Percentiles rank a stretch among this genome's conserved stretches.
These are phyloP conservation scores for Tuber borchii DNA, from an alignment of 495 filamentous ascomycete genomes.

Conservation along the genomic window DNA sequence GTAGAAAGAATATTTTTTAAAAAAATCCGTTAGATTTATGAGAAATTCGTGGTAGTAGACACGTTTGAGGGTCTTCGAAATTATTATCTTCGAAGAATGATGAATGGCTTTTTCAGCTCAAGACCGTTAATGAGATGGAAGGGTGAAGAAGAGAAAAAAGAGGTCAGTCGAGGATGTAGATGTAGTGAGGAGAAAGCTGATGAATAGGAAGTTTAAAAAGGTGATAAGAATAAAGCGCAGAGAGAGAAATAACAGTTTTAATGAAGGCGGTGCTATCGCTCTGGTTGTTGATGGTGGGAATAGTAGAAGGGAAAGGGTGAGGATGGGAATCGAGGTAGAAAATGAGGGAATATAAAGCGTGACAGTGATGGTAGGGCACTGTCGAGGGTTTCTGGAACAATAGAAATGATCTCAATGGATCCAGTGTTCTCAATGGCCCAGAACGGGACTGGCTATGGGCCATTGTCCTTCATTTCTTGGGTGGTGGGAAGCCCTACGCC, in stretches of 20 bases:
- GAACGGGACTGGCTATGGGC: too few species aligned
- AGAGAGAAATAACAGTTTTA: too few species aligned
- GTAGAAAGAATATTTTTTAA: neutral
- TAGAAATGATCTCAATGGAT: neutral
- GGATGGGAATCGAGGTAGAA: neutral
- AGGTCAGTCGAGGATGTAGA: neutral
- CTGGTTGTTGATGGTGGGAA: neutral
- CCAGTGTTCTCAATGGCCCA: too few species aligned
- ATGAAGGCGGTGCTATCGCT: neutral
- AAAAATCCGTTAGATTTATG: neutral
- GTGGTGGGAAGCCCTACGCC: too few species aligned
- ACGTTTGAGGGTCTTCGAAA: neutral
- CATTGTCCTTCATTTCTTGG: too few species aligned
- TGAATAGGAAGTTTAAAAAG: neutral
- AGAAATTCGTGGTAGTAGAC: neutral
- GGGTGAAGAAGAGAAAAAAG: neutral
- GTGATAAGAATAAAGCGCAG: too few species aligned
- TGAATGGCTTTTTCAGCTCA: neutral
- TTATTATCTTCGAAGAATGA: neutral
- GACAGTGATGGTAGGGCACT: neutral
- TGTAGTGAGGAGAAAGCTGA: neutral
- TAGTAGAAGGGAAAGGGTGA: neutral
- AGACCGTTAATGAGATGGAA: neutral
- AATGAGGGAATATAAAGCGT: neutral
- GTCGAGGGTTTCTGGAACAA: neutral